phyloP scores from a whole-genome alignment of 805 yeast species.

The Dipodascus albidus region DNA sequence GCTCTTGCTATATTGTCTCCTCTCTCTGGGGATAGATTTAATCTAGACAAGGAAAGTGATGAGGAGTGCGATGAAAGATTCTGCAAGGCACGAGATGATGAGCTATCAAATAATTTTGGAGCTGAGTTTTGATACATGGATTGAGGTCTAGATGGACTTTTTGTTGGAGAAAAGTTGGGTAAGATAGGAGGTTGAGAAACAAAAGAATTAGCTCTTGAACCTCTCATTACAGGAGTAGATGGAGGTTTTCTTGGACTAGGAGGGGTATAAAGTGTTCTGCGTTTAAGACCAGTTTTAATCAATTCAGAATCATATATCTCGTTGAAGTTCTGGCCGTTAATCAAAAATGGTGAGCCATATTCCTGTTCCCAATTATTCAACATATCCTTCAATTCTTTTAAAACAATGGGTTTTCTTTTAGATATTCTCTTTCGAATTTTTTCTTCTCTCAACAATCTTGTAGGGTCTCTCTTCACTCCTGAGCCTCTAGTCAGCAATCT shows the following conservation, averaged over 20 bases:
- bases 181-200: not conserved
- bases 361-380: conserved; percentile 37
- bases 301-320: conserved; percentile 14
- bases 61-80: not conserved
- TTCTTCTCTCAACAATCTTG: conserved; percentile 71
- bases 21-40: not conserved
- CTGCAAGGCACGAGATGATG: not conserved
- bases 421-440: conserved; percentile 54
- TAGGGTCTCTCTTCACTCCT: conserved; percentile 34
- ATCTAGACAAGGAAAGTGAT: not conserved
- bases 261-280: conserved; percentile 1
- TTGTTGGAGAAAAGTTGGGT: not conserved
- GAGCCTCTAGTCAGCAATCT: conserved; percentile 53
- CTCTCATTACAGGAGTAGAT: not conserved
- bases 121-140: not conserved
- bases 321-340: conserved; percentile 40
- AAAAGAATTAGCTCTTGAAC: not conserved
- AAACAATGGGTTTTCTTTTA: conserved; percentile 55
- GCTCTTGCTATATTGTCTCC: not conserved
- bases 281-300: not conserved
- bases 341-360: conserved; percentile 20
- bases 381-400: conserved; percentile 38
- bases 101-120: not conserved
- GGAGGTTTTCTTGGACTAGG: not conserved
- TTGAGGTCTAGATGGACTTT: not conserved